Base-by-base conservation (phyloP, 805 yeast species). In the Metschnikowia kunwiensis region DNA sequence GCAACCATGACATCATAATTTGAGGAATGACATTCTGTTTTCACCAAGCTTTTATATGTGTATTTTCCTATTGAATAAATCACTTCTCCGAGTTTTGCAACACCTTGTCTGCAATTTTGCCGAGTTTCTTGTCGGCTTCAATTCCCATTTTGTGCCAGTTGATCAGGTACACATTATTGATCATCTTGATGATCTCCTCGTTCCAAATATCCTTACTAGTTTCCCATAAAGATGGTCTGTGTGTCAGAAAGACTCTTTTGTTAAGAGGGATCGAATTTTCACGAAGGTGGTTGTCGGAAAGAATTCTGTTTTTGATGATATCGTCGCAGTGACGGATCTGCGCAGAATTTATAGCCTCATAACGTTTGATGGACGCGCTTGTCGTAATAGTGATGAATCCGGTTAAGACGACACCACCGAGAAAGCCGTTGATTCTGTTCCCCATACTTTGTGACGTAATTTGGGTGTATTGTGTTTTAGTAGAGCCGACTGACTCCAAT, bases 171-270 rank as follows among this genome's bases (percentile, higher is more conserved):
- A 82, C 47, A 75, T 83, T 80, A 47, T 78, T 77, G 15, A 80
- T 85, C 40, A 74, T 72, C 28, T 64, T 67, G 39, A 82, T 70
- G 36, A 85, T 72, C 54, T 83, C 89, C 29, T 75, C 78, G 53
- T 85, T 81, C 95, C 95, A 85, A 27, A 84, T 68, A 51, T 85
- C 94, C 47, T 80, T 82, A 42, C 75, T 65, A 0, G 88, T 80
- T 57, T 86, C 88, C 7, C 51, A 51, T 21, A 77, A 43, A 16
- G 61, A 55, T 8, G 65, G 59, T 20, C 84, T 70, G 15, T 43
- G 39, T 18, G 51, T 47, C 23, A 41, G 27, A 24, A 40, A 35
- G 10, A 44, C 43, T 20, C 55, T 54, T 21, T 54, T 54, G 19
- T 70, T 62, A 39, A 65, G 58, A 40, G 77, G 77, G 14, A 65